These are phyloP conservation scores for Hyaloscypha finlandica DNA, from an alignment of 495 filamentous ascomycete species.

Conservation along the genomic window DNA sequence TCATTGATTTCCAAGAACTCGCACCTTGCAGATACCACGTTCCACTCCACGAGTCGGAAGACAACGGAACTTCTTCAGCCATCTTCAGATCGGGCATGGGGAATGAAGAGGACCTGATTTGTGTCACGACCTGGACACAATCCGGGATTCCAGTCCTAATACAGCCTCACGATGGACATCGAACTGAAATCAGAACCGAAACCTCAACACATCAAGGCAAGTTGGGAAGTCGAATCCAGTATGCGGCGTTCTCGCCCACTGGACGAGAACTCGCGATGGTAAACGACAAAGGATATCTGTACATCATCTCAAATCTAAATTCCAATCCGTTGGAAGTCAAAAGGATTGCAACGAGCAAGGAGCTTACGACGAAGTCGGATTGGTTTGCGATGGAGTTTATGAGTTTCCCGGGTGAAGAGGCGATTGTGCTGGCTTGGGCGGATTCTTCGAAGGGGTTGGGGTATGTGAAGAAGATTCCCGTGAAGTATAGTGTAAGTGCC, in stretches of 20 bases:
- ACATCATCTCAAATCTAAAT: constrained; percentile 38
- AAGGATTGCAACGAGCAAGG: constrained; percentile 34
- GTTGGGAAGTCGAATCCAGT: constrained; percentile 39
- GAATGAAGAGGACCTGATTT: constrained; percentile 36
- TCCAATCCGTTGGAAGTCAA: constrained; percentile 37
- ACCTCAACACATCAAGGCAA: constrained; percentile 30
- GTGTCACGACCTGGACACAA: constrained; percentile 42
- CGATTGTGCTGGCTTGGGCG: constrained; percentile 39
- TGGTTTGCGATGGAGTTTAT: constrained; percentile 40
- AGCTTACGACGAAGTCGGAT: constrained; percentile 37
- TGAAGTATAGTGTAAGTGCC: constrained; percentile 17
- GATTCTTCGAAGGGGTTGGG: constrained; percentile 34
- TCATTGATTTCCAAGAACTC: constrained; percentile 37
- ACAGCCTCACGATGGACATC: constrained; percentile 39
- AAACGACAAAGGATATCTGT: constrained; percentile 40
- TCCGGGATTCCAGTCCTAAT: constrained; percentile 39
- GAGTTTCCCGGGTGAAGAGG: constrained; percentile 36
- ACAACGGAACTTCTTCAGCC: constrained; percentile 38
- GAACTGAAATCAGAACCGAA: constrained; percentile 36
- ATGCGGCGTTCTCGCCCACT: constrained; percentile 37
- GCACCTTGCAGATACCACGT: constrained; percentile 38
- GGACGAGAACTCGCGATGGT: constrained; percentile 39
- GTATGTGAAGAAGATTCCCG: constrained; percentile 39
- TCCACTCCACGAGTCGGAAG: constrained; percentile 40
- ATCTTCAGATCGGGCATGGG: constrained; percentile 34